Conservation (phyloP, 78 protist genomes). For the Guillardia theta region DNA sequence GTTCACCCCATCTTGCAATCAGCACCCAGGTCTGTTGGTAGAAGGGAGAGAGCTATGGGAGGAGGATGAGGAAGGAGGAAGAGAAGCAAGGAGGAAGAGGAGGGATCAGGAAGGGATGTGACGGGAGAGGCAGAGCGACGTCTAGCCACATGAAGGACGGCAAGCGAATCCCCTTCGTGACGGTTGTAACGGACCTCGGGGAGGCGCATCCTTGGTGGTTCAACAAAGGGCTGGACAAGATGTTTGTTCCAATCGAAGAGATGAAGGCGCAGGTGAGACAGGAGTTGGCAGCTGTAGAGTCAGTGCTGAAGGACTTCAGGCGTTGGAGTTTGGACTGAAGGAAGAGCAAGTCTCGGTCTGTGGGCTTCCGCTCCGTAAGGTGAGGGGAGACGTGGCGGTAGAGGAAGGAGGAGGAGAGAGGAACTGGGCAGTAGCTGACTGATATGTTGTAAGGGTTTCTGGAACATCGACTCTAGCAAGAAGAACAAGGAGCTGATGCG, state of each 20-base stretch:
- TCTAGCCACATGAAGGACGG: slow-evolving; percentile 15
- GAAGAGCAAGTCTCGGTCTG: not conserved
- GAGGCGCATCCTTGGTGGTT: slow-evolving; percentile 19
- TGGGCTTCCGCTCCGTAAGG: not conserved
- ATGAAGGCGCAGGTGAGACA: not conserved
- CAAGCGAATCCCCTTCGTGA: not conserved
- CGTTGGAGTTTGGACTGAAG: not conserved
- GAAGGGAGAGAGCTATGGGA: not conserved
- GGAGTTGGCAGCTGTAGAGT: not conserved
- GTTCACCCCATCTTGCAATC: slow-evolving; percentile 1
- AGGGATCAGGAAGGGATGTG: too few relatives aligned
- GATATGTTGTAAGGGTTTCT: too few relatives aligned
- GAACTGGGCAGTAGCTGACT: too few relatives aligned
- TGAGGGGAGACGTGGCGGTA: not conserved
- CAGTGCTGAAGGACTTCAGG: not conserved
- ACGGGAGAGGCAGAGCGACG: too few relatives aligned
- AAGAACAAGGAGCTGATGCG: not conserved
- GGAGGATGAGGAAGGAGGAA: too few relatives aligned
- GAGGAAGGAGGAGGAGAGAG: not conserved
- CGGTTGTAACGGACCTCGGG: slow-evolving; percentile 24
- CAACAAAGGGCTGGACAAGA: slow-evolving; percentile 4
- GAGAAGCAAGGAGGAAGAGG: too few relatives aligned
- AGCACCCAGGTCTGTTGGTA: not conserved
- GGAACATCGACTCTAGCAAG: not conserved
- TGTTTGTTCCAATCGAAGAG: not conserved